Base-by-base conservation (phyloP, 768 basidiomycete species). In the Calocera viscosa region DNA sequence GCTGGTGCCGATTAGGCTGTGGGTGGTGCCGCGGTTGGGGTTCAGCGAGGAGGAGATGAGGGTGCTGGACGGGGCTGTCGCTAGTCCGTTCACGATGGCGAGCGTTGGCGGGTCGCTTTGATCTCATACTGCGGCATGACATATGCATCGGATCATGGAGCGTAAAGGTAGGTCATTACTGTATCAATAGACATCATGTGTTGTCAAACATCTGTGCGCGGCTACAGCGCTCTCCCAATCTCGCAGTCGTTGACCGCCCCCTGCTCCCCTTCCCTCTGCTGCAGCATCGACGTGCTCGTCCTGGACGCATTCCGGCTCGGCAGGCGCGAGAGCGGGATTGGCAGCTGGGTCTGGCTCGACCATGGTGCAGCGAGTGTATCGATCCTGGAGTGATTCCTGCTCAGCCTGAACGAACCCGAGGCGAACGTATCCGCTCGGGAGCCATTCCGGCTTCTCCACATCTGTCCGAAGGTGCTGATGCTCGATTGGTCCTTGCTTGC, bases 1-100 rank as follows among this genome's bases (percentile, higher is more conserved):
- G 40, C 81, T 96, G 16, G 80, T 95, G 26, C 94, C 94, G 0
- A 68, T 94, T 14, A 82, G 94, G 60, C 81, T 84, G 28, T 78
- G 81, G 67, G 70, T 90, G n/a, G 80, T 95, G 16, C 91, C 94
- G 0, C 80, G 79, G 22, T 76, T 94, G 47, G 82, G 87, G 0
- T 94, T 96, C 74, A 87, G 87, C 0, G 72, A 75, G 1, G 89
- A 88, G 68, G 94, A 96, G 72, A 77, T 98, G 40, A 80, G 79
- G 1, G 87, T 93, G 24, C 81, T 97, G n/a, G 94, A 96, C 74
- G 88, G 90, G 1, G 90, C 92, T 0, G 88, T 90, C 0, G 94
- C 94, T 12, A 78, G 53, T 73, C 67, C 71, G 19, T 76, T 76
- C 63, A 70, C 70, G 1, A 66, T 71, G 66, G 67, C 38, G 1